These are phyloP conservation scores for Fusarium dlaminii DNA, from an alignment of 2,329 filamentous ascomycete species.

Conservation along the genomic window DNA sequence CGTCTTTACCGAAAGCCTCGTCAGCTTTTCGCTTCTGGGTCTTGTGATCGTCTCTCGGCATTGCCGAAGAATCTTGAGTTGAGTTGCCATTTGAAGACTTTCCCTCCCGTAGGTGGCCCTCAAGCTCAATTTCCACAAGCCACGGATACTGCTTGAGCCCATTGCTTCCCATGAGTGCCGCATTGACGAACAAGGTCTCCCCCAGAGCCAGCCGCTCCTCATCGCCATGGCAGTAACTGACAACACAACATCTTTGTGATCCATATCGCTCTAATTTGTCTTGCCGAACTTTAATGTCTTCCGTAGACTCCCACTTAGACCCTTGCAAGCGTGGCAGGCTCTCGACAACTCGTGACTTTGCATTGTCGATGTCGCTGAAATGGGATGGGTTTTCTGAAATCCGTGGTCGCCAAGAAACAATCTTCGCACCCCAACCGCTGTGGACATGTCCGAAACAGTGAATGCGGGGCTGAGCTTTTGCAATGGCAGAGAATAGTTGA, in stretches of 20 bases:
- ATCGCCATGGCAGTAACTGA: slow-evolving; percentile 2
- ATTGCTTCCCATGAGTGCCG: slow-evolving; percentile 1
- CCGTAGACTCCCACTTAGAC: background rate
- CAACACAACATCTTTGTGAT: slow-evolving; percentile 5
- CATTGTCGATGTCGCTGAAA: slow-evolving; percentile 60
- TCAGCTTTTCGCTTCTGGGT: too few relatives aligned
- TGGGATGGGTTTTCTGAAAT: slow-evolving; percentile 50
- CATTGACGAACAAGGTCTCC: slow-evolving; percentile 32
- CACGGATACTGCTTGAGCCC: slow-evolving; percentile 14
- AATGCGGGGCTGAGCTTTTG: slow-evolving; percentile 43
- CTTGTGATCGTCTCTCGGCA: too few relatives aligned
- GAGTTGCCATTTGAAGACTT: too few relatives aligned
- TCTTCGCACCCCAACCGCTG: slow-evolving; percentile 50
- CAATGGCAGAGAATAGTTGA: slow-evolving; percentile 45
- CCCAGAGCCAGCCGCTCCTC: background rate
- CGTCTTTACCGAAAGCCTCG: too few relatives aligned
- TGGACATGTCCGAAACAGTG: slow-evolving; percentile 53
- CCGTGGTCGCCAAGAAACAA: slow-evolving; percentile 56
- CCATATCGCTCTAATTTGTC: background rate
- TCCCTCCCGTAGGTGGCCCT: too few relatives aligned
- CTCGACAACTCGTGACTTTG: slow-evolving; percentile 50
- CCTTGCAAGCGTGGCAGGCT: slow-evolving; percentile 37
- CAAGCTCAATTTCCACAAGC: slow-evolving; percentile 17
- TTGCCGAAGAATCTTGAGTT: too few relatives aligned
- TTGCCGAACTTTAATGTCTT: background rate